Conservation (phyloP, 305 asterid species). For the Fraxinus baroniana region DNA sequence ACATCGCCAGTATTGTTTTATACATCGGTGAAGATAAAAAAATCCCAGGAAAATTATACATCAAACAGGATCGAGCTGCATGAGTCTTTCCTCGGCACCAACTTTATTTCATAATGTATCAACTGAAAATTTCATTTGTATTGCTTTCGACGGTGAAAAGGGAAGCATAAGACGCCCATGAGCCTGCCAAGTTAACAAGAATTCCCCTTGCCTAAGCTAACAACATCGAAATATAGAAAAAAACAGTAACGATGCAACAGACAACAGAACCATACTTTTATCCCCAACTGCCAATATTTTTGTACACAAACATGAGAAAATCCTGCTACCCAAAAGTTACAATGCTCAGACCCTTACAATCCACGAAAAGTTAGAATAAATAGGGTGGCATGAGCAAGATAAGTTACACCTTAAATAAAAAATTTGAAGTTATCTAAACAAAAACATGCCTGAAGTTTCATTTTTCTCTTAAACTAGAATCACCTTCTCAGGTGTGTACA, state of each 20-base stretch:
- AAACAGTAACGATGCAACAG: not conserved
- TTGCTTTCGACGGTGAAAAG: not conserved
- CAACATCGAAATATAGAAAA: not conserved
- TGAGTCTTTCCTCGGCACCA: not conserved
- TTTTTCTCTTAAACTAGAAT: slow-evolving; percentile 21
- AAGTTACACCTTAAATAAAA: slow-evolving; percentile 26
- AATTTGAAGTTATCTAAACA: slow-evolving; percentile 28
- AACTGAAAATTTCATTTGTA: not conserved
- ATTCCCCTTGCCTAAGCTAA: not conserved
- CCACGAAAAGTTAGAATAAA: slow-evolving; percentile 22
- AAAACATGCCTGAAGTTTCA: not conserved
- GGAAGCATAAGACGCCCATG: not conserved
- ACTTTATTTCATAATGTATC: not conserved
- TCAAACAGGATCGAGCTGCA: not conserved
- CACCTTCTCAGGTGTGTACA: slow-evolving; percentile 37
- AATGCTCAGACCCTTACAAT: slow-evolving; percentile 29
- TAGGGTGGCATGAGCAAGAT: slow-evolving; percentile 10
- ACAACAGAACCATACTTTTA: not conserved
- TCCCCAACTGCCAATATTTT: slow-evolving; percentile 2
- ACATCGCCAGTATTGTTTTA: not conserved
- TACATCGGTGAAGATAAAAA: no score
- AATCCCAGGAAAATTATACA: not conserved
- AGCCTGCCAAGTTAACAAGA: not conserved
- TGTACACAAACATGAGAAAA: not conserved
- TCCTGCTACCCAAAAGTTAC: slow-evolving; percentile 20